Base-by-base conservation (phyloP, 2,329 filamentous ascomycete genomes). In the Xylaria arbuscula region DNA sequence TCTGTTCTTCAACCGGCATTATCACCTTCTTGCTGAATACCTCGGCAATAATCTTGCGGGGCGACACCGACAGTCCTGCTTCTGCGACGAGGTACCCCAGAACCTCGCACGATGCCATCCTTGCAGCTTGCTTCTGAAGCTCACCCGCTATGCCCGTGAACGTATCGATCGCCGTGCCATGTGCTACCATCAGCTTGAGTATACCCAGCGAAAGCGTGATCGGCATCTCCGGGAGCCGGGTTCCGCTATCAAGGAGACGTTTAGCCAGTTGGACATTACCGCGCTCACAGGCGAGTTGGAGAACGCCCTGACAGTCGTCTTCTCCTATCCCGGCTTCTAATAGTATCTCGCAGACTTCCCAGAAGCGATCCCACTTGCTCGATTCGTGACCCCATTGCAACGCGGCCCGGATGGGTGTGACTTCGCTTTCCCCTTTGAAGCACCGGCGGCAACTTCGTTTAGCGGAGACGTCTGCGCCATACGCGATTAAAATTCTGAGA, bases 151-250 rank as follows among this genome's bases (percentile, higher is more conserved):
- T 53, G 24, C 50, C 50, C 3, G 28, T 15, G 11, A 24, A 24
- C 24, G 50, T 34, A 53, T 53, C 13, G 24, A 53, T 53, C 10
- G 50, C 13, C 15, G 50, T 53, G 50, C 28, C 50, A n/a, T 53
- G 50, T 34, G 32, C 50, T 15, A 53, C 24, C 5, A 53, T 11
- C 10, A 53, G 50, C 50, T 53, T 53, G 11, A 53, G 13, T 4
- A 53, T 53, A n/a, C 34, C 50, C 2, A 17, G 15, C 6, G 50
- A 53, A 6, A 7, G 24, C 5, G 50, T 53, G 1, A 53, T 10
- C 7, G 50, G 50, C 50, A 53, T 53, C 24, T 53, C 50, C 17
- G 50, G 34, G 15, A 53, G 50, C 1, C 50, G 24, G n/a, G 15
- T 34, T 15, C 50, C 50, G 7, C 50, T 24, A 13, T 53, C 50